These are phyloP conservation scores for Phlyctochytrium planicorne DNA, from an alignment of 192 early-diverging fungal genomes.

Conservation along the genomic window DNA sequence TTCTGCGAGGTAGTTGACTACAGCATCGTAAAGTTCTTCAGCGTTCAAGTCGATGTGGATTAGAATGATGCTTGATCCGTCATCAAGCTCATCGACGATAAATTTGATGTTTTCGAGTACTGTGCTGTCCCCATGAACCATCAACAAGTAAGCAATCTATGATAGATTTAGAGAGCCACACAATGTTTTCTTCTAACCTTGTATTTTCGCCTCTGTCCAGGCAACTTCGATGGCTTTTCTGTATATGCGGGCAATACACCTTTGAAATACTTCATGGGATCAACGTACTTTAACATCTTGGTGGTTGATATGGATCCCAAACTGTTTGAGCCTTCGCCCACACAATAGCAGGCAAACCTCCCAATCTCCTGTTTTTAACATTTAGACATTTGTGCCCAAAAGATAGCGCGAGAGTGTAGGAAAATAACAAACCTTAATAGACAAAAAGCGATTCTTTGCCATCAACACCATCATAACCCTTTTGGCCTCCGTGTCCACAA, in stretches of 20 bases:
- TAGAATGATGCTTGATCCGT: conserved; percentile 38
- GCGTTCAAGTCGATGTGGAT: conserved; percentile 41
- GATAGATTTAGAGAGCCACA: not conserved
- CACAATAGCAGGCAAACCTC: conserved; percentile 42
- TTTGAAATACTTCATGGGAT: conserved; percentile 29
- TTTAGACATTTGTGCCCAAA: not conserved
- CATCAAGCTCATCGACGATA: conserved; percentile 41
- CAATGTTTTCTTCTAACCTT: not conserved
- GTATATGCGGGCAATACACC: not conserved
- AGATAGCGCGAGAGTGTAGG: not conserved
- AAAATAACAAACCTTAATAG: not conserved
- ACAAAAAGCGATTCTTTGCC: not conserved
- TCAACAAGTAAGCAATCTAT: conserved; percentile 45
- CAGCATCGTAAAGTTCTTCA: not conserved
- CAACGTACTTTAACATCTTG: conserved; percentile 31
- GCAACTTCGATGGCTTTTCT: conserved; percentile 10
- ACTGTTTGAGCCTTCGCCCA: conserved; percentile 38
- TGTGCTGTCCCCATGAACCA: conserved; percentile 36
- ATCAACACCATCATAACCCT: not conserved
- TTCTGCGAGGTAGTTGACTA: not conserved
- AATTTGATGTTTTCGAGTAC: conserved; percentile 3
- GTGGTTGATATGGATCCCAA: conserved; percentile 28
- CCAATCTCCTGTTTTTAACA: conserved; percentile 23
- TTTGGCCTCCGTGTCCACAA: not conserved
- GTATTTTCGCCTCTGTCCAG: conserved; percentile 5